Percentiles rank a stretch among this genome's conserved stretches.
phyloP scores from a whole-genome alignment of 2,329 filamentous ascomycete species.

The Diplodia scrobiculata region DNA sequence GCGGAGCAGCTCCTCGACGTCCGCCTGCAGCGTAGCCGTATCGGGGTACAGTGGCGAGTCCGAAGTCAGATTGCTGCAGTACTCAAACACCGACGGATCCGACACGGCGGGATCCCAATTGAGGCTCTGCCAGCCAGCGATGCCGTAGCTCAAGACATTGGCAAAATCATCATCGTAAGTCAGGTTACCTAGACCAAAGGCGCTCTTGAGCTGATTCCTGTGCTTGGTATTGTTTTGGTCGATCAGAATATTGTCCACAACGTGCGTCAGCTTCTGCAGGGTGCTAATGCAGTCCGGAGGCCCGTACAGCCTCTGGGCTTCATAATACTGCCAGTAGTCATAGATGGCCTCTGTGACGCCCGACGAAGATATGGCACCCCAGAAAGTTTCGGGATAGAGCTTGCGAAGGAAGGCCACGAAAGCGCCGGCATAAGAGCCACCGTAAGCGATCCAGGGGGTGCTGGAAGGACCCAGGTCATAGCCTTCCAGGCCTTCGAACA shows the following conservation, averaged over 20 bases:
- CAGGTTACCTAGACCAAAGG: constrained; percentile 56
- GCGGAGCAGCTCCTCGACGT: constrained; percentile 50
- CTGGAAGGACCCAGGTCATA: constrained; percentile 65
- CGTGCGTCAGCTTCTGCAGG: constrained; percentile 62
- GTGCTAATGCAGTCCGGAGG: constrained; percentile 65
- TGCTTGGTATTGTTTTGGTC: constrained; percentile 51
- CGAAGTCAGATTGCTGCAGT: constrained; percentile 60
- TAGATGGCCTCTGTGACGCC: constrained; percentile 76
- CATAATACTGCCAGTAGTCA: constrained; percentile 71
- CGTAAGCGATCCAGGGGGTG: constrained; percentile 76
- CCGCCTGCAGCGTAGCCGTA: constrained; percentile 43
- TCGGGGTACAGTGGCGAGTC: constrained; percentile 49
- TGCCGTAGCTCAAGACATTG: constrained; percentile 48
- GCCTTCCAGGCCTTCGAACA: constrained; percentile 70
- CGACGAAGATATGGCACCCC: constrained; percentile 76
- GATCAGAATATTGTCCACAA: constrained; percentile 62
- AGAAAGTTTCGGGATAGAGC: constrained; percentile 76
- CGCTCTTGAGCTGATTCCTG: constrained; percentile 53
- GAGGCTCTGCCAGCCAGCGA: constrained; percentile 57
- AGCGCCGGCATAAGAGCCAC: constrained; percentile 80
- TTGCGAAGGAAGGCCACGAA: constrained; percentile 76
- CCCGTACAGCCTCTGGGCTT: constrained; percentile 59
- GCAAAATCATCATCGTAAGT: constrained; percentile 59
- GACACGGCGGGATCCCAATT: constrained; percentile 64
- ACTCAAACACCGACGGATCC: constrained; percentile 53